phyloP scores from a whole-genome alignment of 1,139 yeast species.

The Ogataea hybrid region DNA sequence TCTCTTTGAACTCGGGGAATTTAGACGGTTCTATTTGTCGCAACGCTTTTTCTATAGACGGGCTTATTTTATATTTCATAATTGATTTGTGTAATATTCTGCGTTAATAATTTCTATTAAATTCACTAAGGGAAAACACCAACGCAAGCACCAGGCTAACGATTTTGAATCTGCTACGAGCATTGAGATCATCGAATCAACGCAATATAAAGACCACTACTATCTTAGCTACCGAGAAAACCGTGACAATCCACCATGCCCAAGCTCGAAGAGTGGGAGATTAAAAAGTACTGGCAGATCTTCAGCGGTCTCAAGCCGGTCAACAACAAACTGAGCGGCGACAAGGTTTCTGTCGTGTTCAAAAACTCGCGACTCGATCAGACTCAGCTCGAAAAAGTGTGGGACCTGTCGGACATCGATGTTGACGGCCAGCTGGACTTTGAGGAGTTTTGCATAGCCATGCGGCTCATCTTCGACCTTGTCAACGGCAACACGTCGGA shows the following conservation, averaged over 20 bases:
- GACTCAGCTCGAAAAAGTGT: constrained; percentile 70
- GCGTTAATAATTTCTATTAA: no score
- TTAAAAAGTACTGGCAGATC: constrained; percentile 95
- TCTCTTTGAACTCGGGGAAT: constrained; percentile 8
- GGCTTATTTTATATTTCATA: constrained; percentile 19
- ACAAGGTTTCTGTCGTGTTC: constrained; percentile 80
- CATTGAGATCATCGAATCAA: no score
- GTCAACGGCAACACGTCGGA: constrained; percentile 69
- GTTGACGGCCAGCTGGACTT: constrained; percentile 88
- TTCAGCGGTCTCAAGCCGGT: constrained; percentile 85
- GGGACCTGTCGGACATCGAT: constrained; percentile 94
- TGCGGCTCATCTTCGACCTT: constrained; percentile 89
- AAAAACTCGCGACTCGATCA: constrained; percentile 85
- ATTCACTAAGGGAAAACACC: no score
- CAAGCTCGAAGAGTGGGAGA: constrained; percentile 89
- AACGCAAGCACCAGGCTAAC: no score
- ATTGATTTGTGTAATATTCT: no score
- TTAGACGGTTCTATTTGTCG: background rate
- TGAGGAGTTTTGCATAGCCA: constrained; percentile 96
- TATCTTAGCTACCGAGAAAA: no score
- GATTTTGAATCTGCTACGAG: background rate
- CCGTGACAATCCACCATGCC: constrained; percentile 34
- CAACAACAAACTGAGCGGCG: constrained; percentile 77
- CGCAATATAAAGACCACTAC: no score
- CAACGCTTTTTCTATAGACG: constrained; percentile 4